Evolutionary conservation across 2,329 filamentous ascomycete species (phyloP), one percentile per base, ranked within the genome.

Genomic region (Amesomyces nigricolor): DNA sequence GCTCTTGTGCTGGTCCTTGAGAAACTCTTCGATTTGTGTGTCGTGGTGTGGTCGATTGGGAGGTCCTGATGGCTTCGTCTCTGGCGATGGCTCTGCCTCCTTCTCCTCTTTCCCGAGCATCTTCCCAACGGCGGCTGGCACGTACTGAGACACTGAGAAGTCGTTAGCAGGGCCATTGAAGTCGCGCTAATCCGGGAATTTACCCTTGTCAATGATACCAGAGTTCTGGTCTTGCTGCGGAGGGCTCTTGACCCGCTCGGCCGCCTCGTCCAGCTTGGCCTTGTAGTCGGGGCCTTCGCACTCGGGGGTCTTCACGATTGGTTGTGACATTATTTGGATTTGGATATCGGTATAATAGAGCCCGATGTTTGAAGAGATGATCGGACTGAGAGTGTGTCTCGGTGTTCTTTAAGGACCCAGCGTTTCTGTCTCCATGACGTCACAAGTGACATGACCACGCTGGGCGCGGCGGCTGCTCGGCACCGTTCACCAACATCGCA

Each of bases 1-100:
- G 65, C 77, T 80, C 39, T 72, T 66, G 62, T 81, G 76, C 66
- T 80, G 78, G 47, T 79, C 76, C 48, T 75, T 71, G 32, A 81
- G 67, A 57, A 81, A 81, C 29, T 78, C 74, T 58, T 78, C 77
- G 48, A 81, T 79, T 61, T 76, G 72, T 5, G 63, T 51, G 58
- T 80, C 78, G 53, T 80, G 72, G 19, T 68, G 59, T 0, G 76
- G 77, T 13, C 76, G 68, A 10, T 72, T 61, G 2, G 76, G 77
- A 13, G 73, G 73, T 3, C 70, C 73, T 7, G 62, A 49, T 4
- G 58, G 53, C 7, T 60, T 54, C 4, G 60, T 52, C 8, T 44
- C 45, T 43, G 44, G 35, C 2, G 54, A 42, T 8, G 67, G 56
- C 47, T 67, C 63, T 7, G 71, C 64, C 37, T 70, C 63, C 13